Percentiles rank a stretch among this genome's conserved stretches.
These are phyloP conservation scores for Helenozyma baotianmanensis DNA, from an alignment of 805 yeast species.

Conservation along the genomic window DNA sequence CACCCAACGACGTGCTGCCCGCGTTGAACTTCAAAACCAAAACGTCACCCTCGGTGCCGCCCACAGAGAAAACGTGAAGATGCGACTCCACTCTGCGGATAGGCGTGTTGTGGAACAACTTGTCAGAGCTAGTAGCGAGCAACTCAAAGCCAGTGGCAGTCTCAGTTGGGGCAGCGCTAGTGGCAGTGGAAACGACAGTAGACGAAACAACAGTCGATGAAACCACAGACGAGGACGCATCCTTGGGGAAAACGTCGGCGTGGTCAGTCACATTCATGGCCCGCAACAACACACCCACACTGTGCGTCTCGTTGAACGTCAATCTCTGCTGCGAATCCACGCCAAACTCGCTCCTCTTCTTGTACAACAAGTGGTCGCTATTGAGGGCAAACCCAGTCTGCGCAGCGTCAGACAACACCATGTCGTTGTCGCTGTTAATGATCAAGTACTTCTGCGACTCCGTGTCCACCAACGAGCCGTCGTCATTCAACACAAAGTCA, in stretches of 20 bases:
- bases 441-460: conserved; percentile 14
- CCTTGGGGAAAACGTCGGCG: conserved; percentile 1
- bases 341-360: conserved; percentile 1
- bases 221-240: too few relatives aligned
- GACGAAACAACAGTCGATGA: conserved; percentile 1
- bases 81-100: conserved; percentile 27
- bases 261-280: background rate
- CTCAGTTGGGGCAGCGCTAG: conserved; percentile 5
- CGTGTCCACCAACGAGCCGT: conserved; percentile 20
- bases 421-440: conserved; percentile 8
- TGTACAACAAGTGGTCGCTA: conserved; percentile 6
- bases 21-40: conserved; percentile 20
- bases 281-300: conserved; percentile 1
- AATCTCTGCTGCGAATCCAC: background rate
- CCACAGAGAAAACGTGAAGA: conserved; percentile 32
- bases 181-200: background rate
- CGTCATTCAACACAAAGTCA: conserved; percentile 20
- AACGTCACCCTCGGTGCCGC: conserved; percentile 26
- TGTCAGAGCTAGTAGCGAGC: conserved; percentile 21
- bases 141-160: conserved; percentile 15
- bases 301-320: too few relatives aligned
- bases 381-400: conserved; percentile 11
- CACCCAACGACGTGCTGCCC: conserved; percentile 24
- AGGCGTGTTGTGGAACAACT: conserved; percentile 21
- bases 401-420: conserved; percentile 5